Evolutionary conservation across 179 eudicot genomes (phyloP).

Genomic region (Beta lomatogona): DNA sequence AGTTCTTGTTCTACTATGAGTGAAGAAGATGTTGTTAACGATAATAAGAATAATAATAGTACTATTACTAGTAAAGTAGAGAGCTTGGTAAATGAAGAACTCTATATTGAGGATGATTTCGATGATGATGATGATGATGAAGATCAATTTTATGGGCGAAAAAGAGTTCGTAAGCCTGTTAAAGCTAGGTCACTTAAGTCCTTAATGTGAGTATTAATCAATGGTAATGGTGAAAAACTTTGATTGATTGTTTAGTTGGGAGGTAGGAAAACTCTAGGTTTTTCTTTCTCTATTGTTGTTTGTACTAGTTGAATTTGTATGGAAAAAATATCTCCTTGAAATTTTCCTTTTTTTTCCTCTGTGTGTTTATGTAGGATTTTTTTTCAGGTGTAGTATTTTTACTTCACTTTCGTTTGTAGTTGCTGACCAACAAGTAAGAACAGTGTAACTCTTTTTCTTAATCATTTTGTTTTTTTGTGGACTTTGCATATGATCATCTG

Average conservation of each 20-base stretch:
- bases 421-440: slow-evolving; percentile 10
- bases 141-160: slow-evolving; percentile 18
- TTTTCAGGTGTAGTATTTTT: neutral
- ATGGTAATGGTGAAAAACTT: neutral
- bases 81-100: slow-evolving; percentile 12
- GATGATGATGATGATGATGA: slow-evolving; percentile 28
- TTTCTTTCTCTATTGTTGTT: neutral
- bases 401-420: neutral
- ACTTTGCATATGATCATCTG: neutral
- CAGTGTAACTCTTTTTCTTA: neutral
- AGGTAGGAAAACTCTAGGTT: neutral
- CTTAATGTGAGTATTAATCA: slow-evolving; percentile 43
- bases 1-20: slow-evolving; percentile 18
- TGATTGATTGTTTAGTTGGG: neutral
- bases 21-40: slow-evolving; percentile 18
- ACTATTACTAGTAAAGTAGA: neutral
- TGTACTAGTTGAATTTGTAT: neutral
- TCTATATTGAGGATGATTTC: slow-evolving; percentile 35
- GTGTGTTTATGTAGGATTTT: neutral
- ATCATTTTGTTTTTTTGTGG: neutral
- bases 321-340: neutral
- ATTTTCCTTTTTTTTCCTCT: neutral
- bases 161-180: slow-evolving; percentile 55
- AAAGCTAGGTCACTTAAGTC: slow-evolving; percentile 77
- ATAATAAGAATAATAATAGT: neutral